Percentiles rank a stretch among this genome's conserved stretches.
phyloP scores from a whole-genome alignment of 495 filamentous ascomycete genomes.

The Penicillium ochrochloron region DNA sequence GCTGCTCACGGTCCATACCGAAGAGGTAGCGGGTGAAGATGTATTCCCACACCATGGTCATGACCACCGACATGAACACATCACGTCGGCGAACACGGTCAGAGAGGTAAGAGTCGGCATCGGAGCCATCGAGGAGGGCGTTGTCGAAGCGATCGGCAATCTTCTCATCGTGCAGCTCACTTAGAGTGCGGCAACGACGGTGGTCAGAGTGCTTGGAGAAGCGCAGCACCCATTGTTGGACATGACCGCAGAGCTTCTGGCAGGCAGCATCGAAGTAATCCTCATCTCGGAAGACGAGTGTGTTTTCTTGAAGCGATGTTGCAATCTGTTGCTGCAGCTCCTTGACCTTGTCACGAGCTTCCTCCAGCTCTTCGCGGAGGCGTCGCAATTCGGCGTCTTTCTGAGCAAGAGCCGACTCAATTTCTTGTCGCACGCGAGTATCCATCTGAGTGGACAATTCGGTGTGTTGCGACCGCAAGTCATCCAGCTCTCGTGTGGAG shows the following conservation, averaged over 20 bases:
- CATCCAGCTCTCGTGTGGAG: conserved; percentile 64
- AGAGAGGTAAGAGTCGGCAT: conserved; percentile 80
- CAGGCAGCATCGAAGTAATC: conserved; percentile 96
- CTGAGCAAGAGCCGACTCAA: conserved; percentile 63
- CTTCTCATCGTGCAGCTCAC: conserved; percentile 83
- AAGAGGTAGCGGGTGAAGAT: conserved; percentile 98
- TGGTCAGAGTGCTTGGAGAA: conserved; percentile 97
- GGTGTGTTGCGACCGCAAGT: conserved; percentile 60
- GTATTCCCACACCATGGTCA: conserved; percentile 98
- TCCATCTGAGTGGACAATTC: conserved; percentile 68
- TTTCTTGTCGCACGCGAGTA: conserved; percentile 62
- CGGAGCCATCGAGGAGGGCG: conserved; percentile 88
- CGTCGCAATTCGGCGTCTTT: conserved; percentile 80
- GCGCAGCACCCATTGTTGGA: conserved; percentile 93
- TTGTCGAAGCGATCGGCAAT: conserved; percentile 91
- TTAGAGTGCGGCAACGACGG: conserved; percentile 76
- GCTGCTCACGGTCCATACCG: conserved; percentile 95
- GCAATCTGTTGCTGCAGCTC: conserved; percentile 84
- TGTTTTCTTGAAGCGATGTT: conserved; percentile 67
- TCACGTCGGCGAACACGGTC: conserved; percentile 87
- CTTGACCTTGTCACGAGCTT: conserved; percentile 75
- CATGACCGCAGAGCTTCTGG: conserved; percentile 88
- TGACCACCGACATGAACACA: conserved; percentile 95
- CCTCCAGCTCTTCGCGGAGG: conserved; percentile 77
- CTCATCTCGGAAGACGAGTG: conserved; percentile 81